Base-by-base conservation (phyloP, 257 asterid genomes). In the Capsicum baccatum region DNA sequence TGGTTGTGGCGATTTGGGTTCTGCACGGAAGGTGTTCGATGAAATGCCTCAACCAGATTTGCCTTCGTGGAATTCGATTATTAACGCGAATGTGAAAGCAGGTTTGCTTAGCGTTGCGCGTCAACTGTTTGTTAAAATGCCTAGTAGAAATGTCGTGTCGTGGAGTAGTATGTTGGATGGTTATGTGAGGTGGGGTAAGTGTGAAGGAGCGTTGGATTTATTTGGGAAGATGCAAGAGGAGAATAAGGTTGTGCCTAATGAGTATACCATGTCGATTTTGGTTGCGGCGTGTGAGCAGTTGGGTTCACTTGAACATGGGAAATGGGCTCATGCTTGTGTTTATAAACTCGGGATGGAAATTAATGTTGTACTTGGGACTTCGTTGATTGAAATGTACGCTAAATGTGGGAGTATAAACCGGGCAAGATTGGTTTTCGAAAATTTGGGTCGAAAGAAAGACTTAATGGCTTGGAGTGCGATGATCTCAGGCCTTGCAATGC, bases 161-260 rank as follows among this genome's bases (percentile, higher is more conserved):
- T 84, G 84, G 87, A 84, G 84, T 84, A 64, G 87, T 58, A 84
- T 84, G 87, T 64, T 84, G 84, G 87, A 79, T 64, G 87, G 87
- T 42, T 84, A 79, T 44, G 87, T 84, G 21, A 79, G 80, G 83
- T 50, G 84, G 57, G 87, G 84, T 64, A 17, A 39, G 81, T 84
- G 74, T 47, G 68, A 55, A 21, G 83, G 79, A 66, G 83, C 87
- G 39, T 80, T 84, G 58, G 19, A 21, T 10, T 67, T 84, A 55
- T 84, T 84, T 44, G 39, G 71, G 10, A 35, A 56, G 74, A 84
- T 84, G 87, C 70, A 79, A 0, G 59, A 39, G 6, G 56, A 64
- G 48, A 56, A 79, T 79, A 67, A 79, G 35, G 81, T 79, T 14
- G 67, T 21, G 17, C 87, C 87, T 37, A 84, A 84, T 15, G 84